A percentile compares a stretch with the other conserved stretches of the same genome.
Conservation (phyloP, 1,139 yeast species). For the Sugiyamaella castrensis region DNA sequence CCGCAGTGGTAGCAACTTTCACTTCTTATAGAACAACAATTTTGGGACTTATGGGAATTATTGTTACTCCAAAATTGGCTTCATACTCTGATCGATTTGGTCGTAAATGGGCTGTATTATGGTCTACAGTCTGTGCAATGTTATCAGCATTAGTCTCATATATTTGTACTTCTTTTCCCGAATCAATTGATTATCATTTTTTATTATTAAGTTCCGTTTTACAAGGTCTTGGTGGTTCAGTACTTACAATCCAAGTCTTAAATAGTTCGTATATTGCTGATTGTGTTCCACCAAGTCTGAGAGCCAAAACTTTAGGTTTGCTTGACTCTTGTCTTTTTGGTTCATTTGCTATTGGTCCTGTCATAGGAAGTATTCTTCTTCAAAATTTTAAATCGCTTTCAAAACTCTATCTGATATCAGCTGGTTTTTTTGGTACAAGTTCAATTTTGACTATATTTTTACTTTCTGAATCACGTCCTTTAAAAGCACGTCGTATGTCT, state of each 20-base stretch:
- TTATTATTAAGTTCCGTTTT: slow-evolving; percentile 43
- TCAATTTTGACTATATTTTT: slow-evolving; percentile 40
- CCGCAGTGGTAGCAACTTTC: slow-evolving; percentile 30
- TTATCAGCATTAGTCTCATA: slow-evolving; percentile 31
- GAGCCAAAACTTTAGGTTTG: slow-evolving; percentile 57
- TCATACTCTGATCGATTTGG: slow-evolving; percentile 66
- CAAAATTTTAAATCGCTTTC: slow-evolving; percentile 30
- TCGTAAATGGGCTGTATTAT: slow-evolving; percentile 48
- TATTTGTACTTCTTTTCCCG: slow-evolving; percentile 30
- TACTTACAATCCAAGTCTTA: slow-evolving; percentile 49
- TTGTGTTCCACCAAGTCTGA: slow-evolving; percentile 52
- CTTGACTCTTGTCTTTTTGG: slow-evolving; percentile 55
- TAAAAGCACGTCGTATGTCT: slow-evolving; percentile 24
- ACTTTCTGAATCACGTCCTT: slow-evolving; percentile 56
- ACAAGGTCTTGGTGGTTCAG: slow-evolving; percentile 56
- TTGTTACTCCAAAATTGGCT: slow-evolving; percentile 44
- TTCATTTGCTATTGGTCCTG: slow-evolving; percentile 66
- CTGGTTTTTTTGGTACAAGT: slow-evolving; percentile 28
- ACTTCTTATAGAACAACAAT: slow-evolving; percentile 27
- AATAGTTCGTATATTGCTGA: slow-evolving; percentile 63
- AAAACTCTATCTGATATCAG: slow-evolving; percentile 31
- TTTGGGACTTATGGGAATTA: slow-evolving; percentile 25
- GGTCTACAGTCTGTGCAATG: slow-evolving; percentile 34
- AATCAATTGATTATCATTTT: slow-evolving; percentile 36
- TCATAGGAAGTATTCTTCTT: slow-evolving; percentile 48